Percentiles rank a stretch among this genome's conserved stretches.
Conservation (phyloP, 805 yeast genomes). For the Brettanomyces bruxellensis region DNA sequence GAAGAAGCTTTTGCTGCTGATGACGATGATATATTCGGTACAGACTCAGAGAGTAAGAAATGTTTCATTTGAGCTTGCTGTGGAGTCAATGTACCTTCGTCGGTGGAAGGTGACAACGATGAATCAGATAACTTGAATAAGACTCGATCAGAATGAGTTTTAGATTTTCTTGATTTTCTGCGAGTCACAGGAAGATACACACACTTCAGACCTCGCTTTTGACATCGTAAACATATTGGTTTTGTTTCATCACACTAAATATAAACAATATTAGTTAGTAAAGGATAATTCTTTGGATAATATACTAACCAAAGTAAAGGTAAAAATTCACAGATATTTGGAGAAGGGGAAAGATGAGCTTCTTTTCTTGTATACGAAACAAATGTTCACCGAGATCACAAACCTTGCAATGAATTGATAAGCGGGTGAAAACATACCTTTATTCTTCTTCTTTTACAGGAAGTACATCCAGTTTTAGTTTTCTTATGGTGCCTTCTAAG, state of each 20-base stretch:
- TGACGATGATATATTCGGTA: too few relatives aligned
- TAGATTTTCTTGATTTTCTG: neutral
- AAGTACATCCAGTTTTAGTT: constrained; percentile 11
- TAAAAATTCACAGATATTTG: neutral
- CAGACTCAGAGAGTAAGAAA: too few relatives aligned
- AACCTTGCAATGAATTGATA: neutral
- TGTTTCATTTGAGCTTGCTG: too few relatives aligned
- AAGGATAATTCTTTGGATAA: neutral
- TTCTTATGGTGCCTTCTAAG: constrained; percentile 9
- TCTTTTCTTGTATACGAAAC: too few relatives aligned
- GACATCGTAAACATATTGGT: constrained; percentile 10
- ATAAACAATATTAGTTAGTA: neutral
- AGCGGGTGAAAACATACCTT: constrained; percentile 5
- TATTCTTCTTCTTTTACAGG: constrained; percentile 10
- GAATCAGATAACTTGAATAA: too few relatives aligned
- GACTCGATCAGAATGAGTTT: neutral
- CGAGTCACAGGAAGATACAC: constrained; percentile 3
- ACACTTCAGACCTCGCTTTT: constrained; percentile 8
- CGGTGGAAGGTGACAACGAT: too few relatives aligned
- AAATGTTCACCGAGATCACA: too few relatives aligned
- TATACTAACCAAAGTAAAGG: too few relatives aligned
- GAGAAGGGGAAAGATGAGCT: neutral
- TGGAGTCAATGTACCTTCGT: too few relatives aligned
- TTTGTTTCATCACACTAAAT: constrained; percentile 11
- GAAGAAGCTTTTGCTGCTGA: too few relatives aligned